Evolutionary conservation across 1,284 basidiomycete genomes (phyloP), one percentile per base, ranked within the genome.

Genomic region (Ganoderma multipileum): DNA sequence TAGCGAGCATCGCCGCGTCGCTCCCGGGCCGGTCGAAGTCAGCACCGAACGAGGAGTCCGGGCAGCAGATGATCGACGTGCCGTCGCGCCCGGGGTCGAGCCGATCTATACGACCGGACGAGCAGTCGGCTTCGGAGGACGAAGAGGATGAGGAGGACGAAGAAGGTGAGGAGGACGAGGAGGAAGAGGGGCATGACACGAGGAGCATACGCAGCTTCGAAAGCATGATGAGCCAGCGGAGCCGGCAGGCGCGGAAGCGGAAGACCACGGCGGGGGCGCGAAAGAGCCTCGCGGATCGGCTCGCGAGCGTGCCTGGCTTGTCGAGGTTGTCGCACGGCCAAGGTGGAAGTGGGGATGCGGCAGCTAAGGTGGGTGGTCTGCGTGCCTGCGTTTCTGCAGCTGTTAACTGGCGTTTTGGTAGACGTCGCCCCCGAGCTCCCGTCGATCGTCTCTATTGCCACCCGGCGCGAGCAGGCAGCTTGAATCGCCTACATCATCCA

Each of bases 121-220:
- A 77, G 68, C 77, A 76, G 67, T 74, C 75, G 47, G 77, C 79
- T 0, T 82, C 80, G 12, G 82, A 76, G n/a, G 72, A 67, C n/a
- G 73, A 69, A 14, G 77, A 77, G 18, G 76, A 76, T 2, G 76
- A 77, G 8, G 77, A 79, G 2, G 76, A 77, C n/a, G 78, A 80
- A 74, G 79, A 78, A 0, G 81, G 79, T 0, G 80, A 81, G 36
- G 78, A 81, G 14, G 80, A 81, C 3, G 81, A 80, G 38, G 81
- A 81, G 30, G 80, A 76, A 28, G 81, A 78, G 12, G 85, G 77
- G 28, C 81, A 84, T 63, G 89, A 92, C 77, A 76, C 87, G 58
- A 85, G 89, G 80, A 94, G 92, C 74, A 94, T 95, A 66, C 83
- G 86, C 72, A 95, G 91, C 76, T 95, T 95, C 74, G 92, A 92